Evolutionary conservation across 2,329 filamentous ascomycete genomes (phyloP).

Genomic region (Dendryphion nanum): DNA sequence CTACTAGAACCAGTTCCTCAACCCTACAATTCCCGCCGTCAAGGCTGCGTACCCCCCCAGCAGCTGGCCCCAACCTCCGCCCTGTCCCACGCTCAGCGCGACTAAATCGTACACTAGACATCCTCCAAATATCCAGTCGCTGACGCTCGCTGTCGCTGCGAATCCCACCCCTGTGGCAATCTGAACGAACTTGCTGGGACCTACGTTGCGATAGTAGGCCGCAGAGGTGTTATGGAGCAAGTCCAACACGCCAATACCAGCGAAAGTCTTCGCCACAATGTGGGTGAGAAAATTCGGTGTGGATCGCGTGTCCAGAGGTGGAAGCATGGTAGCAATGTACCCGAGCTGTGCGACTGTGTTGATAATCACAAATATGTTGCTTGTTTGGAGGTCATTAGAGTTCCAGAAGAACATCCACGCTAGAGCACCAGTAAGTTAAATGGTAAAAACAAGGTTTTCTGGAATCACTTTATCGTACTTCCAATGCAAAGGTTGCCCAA

Average conservation of each 20-base stretch:
- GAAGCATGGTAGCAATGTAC: slow-evolving; percentile 52
- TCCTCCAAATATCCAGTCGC: slow-evolving; percentile 61
- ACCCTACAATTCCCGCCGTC: slow-evolving; percentile 53
- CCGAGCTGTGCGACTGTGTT: slow-evolving; percentile 57
- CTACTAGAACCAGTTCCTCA: slow-evolving; percentile 55
- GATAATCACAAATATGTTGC: slow-evolving; percentile 56
- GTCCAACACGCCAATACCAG: slow-evolving; percentile 60
- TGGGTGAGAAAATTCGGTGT: slow-evolving; percentile 57
- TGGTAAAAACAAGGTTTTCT: neutral
- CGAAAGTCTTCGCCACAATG: slow-evolving; percentile 59
- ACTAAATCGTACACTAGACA: slow-evolving; percentile 60
- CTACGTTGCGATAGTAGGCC: slow-evolving; percentile 53
- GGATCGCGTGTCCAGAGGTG: slow-evolving; percentile 50
- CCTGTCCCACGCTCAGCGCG: slow-evolving; percentile 55
- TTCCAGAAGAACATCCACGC: slow-evolving; percentile 66
- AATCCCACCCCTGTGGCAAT: slow-evolving; percentile 55
- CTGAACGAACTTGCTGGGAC: slow-evolving; percentile 50
- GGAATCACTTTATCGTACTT: slow-evolving; percentile 47
- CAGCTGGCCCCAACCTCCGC: slow-evolving; percentile 50
- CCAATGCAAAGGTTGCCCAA: slow-evolving; percentile 61
- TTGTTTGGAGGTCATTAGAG: slow-evolving; percentile 47
- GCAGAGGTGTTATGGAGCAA: slow-evolving; percentile 59
- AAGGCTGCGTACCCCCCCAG: slow-evolving; percentile 53
- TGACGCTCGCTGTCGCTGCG: slow-evolving; percentile 47
- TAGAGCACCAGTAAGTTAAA: slow-evolving; percentile 9